These are phyloP conservation scores for Komagataella ulmi DNA, from an alignment of 805 yeast species.

Conservation along the genomic window DNA sequence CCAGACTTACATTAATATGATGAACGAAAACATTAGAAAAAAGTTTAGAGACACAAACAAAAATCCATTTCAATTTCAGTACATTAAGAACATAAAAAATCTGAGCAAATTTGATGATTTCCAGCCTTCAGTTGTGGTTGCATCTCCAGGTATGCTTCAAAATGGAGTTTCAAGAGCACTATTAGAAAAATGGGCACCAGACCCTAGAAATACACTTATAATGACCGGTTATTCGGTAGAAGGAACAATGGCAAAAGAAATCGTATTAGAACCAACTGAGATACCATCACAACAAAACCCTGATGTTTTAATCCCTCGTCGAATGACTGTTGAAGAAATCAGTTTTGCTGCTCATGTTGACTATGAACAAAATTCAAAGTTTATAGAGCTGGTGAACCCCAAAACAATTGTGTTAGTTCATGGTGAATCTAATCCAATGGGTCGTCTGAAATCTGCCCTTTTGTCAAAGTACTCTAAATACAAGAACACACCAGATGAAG, in stretches of 20 bases:
- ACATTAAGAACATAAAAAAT: conserved; percentile 64
- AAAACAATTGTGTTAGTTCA: conserved; percentile 82
- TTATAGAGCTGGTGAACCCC: conserved; percentile 82
- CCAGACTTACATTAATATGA: conserved; percentile 92
- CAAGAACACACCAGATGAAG: conserved; percentile 81
- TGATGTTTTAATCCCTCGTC: conserved; percentile 73
- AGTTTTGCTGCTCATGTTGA: conserved; percentile 99
- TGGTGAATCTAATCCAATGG: conserved; percentile 98
- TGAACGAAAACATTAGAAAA: conserved; percentile 82
- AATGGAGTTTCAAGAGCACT: conserved; percentile 88
- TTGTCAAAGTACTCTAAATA: conserved; percentile 72
- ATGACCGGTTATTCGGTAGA: conserved; percentile 97
- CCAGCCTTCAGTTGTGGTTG: conserved; percentile 92
- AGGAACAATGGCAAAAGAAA: conserved; percentile 92
- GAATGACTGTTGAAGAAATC: conserved; percentile 80
- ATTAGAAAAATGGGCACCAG: conserved; percentile 95
- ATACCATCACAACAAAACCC: conserved; percentile 77
- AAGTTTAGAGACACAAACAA: conserved; percentile 64
- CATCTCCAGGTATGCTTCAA: conserved; percentile 97
- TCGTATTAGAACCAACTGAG: conserved; percentile 81
- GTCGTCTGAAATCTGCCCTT: conserved; percentile 85
- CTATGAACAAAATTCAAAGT: conserved; percentile 82
- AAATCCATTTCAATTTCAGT: conserved; percentile 86
- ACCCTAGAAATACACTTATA: conserved; percentile 74
- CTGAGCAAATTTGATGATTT: conserved; percentile 81